A percentile compares a stretch with the other conserved stretches of the same genome.
These are phyloP conservation scores for Colletotrichum sp. DNA, from an alignment of 2,329 filamentous ascomycete genomes.

Conservation along the genomic window DNA sequence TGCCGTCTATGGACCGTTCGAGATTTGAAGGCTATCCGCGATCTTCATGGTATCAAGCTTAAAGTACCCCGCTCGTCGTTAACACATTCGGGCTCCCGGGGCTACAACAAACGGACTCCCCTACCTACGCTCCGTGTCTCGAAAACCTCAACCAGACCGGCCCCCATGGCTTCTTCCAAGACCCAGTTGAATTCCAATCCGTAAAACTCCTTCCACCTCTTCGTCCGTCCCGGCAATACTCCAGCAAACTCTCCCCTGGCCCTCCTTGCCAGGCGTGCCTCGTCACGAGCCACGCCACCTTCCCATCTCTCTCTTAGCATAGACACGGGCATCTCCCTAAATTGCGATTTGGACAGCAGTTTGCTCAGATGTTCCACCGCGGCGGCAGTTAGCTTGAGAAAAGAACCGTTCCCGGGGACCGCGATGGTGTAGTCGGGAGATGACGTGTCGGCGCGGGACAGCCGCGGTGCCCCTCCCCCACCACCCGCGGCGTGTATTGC, in stretches of 20 bases:
- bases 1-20: neutral
- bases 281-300: conserved; percentile 60
- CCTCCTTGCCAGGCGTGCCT: conserved; percentile 52
- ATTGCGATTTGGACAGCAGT: conserved; percentile 63
- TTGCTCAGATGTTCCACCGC: conserved; percentile 67
- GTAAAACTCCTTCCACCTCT: conserved; percentile 74
- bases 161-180: conserved; percentile 72
- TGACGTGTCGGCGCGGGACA: conserved; percentile 27
- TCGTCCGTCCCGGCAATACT: conserved; percentile 64
- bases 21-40: neutral
- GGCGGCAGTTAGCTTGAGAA: conserved; percentile 68
- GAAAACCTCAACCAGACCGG: conserved; percentile 75
- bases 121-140: conserved; percentile 76
- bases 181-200: conserved; percentile 76
- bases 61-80: neutral
- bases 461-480: conserved; percentile 41
- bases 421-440: conserved; percentile 58
- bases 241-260: conserved; percentile 61
- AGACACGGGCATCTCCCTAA: conserved; percentile 67
- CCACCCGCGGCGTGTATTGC: conserved; percentile 71
- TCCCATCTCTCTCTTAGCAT: conserved; percentile 74
- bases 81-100: neutral
- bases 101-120: conserved; percentile 58
- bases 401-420: conserved; percentile 70
- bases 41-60: neutral